A percentile compares a stretch with the other conserved stretches of the same genome.
These are phyloP conservation scores for Yarrowia keelungensis DNA, from an alignment of 805 yeast genomes.

Conservation along the genomic window DNA sequence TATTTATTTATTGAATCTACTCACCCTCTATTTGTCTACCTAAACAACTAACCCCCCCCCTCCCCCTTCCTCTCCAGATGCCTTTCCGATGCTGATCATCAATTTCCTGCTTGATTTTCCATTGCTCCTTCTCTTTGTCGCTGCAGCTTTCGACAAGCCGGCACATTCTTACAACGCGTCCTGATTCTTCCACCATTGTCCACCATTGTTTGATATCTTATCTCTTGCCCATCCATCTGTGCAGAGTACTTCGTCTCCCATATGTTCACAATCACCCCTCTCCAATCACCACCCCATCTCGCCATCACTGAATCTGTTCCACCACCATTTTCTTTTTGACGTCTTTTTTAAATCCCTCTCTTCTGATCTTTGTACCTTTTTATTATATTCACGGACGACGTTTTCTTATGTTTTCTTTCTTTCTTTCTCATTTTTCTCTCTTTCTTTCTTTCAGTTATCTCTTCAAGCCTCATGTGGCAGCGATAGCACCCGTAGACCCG, in stretches of 20 bases:
- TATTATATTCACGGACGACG: slow-evolving; percentile 18
- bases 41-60: slow-evolving; percentile 23
- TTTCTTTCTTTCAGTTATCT: background rate
- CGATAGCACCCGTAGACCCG: background rate
- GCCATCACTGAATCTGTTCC: background rate
- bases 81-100: background rate
- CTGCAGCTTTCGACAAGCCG: slow-evolving; percentile 20
- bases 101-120: background rate
- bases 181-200: background rate
- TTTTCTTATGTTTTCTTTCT: background rate
- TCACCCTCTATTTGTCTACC: slow-evolving; percentile 25
- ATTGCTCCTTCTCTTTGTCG: slow-evolving; percentile 6
- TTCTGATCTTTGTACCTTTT: background rate
- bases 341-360: no score
- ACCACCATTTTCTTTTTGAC: background rate
- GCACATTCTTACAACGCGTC: slow-evolving; percentile 9
- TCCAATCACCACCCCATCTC: no score
- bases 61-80: slow-evolving; percentile 6
- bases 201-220: background rate
- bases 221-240: slow-evolving; percentile 16
- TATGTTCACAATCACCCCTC: no score
- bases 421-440: background rate
- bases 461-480: background rate
- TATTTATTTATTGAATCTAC: slow-evolving; percentile 34
- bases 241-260: background rate